Base-by-base conservation (phyloP, 2,329 filamentous ascomycete species). In the Phialophora macrospora region DNA sequence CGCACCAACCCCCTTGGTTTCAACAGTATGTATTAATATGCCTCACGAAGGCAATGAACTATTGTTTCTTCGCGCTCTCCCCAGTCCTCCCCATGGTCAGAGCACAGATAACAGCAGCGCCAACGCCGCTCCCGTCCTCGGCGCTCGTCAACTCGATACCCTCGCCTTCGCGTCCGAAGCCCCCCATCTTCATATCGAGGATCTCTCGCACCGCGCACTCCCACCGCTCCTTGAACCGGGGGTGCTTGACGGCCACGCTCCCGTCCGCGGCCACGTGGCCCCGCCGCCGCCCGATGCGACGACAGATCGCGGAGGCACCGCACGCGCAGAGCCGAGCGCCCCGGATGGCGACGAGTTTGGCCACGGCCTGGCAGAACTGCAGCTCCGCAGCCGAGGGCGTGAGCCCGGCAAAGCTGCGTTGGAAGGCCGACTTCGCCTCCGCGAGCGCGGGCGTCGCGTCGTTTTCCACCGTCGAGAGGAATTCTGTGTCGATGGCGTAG, bases 251-350 rank as follows among this genome's bases (percentile, higher is more conserved):
- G 22, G 76, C 77, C 17, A 80, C 77, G 54, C 74, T 74, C 0
- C 76, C 77, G 63, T 79, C 95, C 59, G 95, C 95, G 73, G 95
- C 95, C 51, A 98, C 95, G 78, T 98, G 94, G 81, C 92, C 96
- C 34, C 86, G 85, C 75, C 90, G 81, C 78, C 93, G 93, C 71
- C 87, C 86, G 86, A 97, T 97, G 88, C 98, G 97, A 81, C 89
- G 96, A 85, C 91, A 93, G 75, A 99, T 97, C 63, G 94, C 95
- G 12, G 94, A 93, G 61, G 98, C 92, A 80, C 95, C 95, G 75
- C 95, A 98, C 38, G 93, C 89, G 17, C 93, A 97, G 61, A 99
- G 87, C 69, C 95, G 91, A 52, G 95, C 95, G 38, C 93, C 92
- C 68, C 95, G 92, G 30, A 93, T 97, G 62, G 94, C 95, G 71